phyloP scores from a whole-genome alignment of 139 green algal genomes.

The Chlorella sorokiniana region DNA sequence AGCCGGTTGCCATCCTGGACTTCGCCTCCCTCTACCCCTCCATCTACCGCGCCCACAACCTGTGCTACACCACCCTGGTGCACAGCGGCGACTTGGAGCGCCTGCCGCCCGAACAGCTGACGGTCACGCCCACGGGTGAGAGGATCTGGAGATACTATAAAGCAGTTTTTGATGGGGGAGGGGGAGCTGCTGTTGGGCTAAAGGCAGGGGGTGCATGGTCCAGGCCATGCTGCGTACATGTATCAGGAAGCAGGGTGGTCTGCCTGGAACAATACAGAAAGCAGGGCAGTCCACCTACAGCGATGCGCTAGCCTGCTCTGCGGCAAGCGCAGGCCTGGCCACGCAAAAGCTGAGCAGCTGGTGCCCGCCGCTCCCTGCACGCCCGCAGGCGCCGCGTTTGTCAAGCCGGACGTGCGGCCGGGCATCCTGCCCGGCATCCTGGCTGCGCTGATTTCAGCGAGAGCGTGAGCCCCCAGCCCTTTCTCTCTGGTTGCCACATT shows the following conservation, averaged over 20 bases:
- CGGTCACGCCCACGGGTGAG: conserved; percentile 54
- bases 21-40: conserved; percentile 79
- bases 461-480: conserved; percentile 21
- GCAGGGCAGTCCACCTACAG: not conserved
- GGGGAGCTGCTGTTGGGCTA: no score
- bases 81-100: conserved; percentile 56
- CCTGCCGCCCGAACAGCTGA: conserved; percentile 32
- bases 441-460: conserved; percentile 66
- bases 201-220: no score
- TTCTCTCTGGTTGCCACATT: no score
- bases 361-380: not conserved
- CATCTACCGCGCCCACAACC: conserved; percentile 77
- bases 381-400: conserved; percentile 47
- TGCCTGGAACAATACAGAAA: not conserved
- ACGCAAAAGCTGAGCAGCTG: not conserved
- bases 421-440: conserved; percentile 76
- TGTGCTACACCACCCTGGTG: conserved; percentile 84
- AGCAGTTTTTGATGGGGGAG: not conserved
- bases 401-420: conserved; percentile 55
- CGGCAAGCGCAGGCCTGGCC: not conserved
- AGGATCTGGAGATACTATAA: not conserved
- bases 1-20: conserved; percentile 74
- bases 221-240: no score
- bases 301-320: not conserved
- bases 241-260: no score